Percentiles rank a stretch among this genome's conserved stretches.
Evolutionary conservation across 805 yeast species (phyloP).

Genomic region (Zygosaccharomyces lentus): DNA sequence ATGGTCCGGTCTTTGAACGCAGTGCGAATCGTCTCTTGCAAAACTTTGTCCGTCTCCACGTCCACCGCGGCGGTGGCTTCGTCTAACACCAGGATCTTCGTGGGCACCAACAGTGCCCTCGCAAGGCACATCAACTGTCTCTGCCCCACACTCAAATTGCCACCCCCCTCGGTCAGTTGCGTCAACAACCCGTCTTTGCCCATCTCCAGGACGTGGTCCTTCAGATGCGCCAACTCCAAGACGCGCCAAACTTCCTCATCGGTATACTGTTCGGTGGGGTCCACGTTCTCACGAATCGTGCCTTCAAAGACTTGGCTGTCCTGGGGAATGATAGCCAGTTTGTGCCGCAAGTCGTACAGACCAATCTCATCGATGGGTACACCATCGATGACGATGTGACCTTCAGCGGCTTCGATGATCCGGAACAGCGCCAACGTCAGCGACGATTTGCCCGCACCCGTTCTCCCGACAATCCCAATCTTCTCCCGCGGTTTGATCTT

Average conservation of each 20-base stretch:
- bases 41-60: constrained; percentile 73
- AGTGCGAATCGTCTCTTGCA: constrained; percentile 72
- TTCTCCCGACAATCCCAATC: constrained; percentile 93
- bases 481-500: constrained; percentile 72
- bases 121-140: constrained; percentile 79
- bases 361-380: constrained; percentile 66
- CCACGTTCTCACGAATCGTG: constrained; percentile 76
- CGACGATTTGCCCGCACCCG: constrained; percentile 95
- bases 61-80: constrained; percentile 91
- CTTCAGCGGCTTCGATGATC: constrained; percentile 70
- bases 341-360: constrained; percentile 68
- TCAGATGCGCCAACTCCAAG: constrained; percentile 72
- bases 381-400: constrained; percentile 69
- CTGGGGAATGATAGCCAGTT: constrained; percentile 84
- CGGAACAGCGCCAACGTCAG: constrained; percentile 80
- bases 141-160: constrained; percentile 71
- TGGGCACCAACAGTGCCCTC: constrained; percentile 63
- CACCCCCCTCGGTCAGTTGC: constrained; percentile 61
- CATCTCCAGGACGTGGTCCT: constrained; percentile 54
- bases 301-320: constrained; percentile 93
- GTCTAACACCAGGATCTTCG: constrained; percentile 65
- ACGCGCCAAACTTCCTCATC: constrained; percentile 86
- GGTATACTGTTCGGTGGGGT: constrained; percentile 63
- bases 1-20: constrained; percentile 76
- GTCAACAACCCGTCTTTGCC: constrained; percentile 53